Percentiles rank a stretch among this genome's conserved stretches.
Evolutionary conservation across 2,329 filamentous ascomycete genomes (phyloP).

Genomic region (Penicillium sp.): DNA sequence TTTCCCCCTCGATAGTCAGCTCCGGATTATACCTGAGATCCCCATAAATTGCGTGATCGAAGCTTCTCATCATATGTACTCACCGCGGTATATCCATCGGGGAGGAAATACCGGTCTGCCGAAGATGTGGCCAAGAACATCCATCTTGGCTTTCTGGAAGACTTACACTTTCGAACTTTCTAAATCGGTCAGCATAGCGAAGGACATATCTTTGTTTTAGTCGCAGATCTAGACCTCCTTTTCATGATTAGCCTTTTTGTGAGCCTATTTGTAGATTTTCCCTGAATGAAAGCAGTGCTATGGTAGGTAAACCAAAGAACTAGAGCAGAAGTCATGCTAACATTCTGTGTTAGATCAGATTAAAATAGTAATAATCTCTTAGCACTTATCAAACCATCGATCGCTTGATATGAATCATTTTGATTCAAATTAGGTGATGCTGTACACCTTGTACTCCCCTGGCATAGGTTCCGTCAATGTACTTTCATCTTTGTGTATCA

Average conservation of each 20-base stretch:
- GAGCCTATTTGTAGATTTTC: background rate
- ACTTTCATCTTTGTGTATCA: background rate
- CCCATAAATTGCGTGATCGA: background rate
- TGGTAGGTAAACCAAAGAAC: background rate
- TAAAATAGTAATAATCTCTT: background rate
- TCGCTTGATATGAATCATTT: background rate
- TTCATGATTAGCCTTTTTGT: background rate
- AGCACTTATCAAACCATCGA: background rate
- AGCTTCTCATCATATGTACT: background rate
- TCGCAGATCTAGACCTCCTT: background rate
- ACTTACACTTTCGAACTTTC: background rate
- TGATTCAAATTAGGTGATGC: background rate
- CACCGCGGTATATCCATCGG: background rate
- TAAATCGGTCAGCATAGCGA: background rate
- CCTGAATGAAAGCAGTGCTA: background rate
- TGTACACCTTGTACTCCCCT: background rate
- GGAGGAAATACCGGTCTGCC: background rate
- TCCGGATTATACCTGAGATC: background rate
- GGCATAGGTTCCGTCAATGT: background rate
- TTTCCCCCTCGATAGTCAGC: background rate
- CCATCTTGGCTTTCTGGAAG: constrained; percentile 4
- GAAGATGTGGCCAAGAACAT: background rate
- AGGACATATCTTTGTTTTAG: background rate
- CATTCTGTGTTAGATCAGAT: background rate
- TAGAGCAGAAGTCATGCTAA: background rate